Percentiles rank a stretch among this genome's conserved stretches.
Evolutionary conservation across 169 alveolate species (phyloP).

Genomic region (Plasmodium vivax): DNA sequence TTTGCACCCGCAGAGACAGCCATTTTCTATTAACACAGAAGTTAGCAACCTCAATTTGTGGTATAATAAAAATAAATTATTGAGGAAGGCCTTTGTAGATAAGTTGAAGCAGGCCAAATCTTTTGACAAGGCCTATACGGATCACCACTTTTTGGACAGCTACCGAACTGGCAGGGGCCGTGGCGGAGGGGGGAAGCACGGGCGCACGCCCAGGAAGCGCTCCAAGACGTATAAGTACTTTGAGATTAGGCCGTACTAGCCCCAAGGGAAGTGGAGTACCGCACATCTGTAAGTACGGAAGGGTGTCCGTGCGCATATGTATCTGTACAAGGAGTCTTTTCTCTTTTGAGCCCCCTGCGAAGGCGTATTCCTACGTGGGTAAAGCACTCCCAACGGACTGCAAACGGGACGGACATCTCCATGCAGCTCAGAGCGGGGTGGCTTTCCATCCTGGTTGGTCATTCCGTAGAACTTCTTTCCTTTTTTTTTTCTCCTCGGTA

Average conservation of each 20-base stretch:
- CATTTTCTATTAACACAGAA: conserved; percentile 81
- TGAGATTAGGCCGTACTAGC: conserved; percentile 82
- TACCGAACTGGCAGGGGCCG: conserved; percentile 85
- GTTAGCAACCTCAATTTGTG: conserved; percentile 60
- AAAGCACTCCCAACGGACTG: background rate
- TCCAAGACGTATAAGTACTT: conserved; percentile 86
- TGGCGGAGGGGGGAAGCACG: conserved; percentile 91
- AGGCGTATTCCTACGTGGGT: background rate
- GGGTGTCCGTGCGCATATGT: background rate
- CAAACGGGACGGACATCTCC: background rate
- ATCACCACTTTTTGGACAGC: conserved; percentile 82
- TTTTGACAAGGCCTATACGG: conserved; percentile 85
- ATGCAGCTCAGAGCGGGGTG: background rate
- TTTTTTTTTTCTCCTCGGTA: background rate
- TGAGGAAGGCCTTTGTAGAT: conserved; percentile 35
- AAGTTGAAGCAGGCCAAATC: conserved; percentile 79
- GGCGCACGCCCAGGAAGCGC: conserved; percentile 83
- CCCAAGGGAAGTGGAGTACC: background rate
- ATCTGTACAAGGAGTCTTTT: too few species aligned
- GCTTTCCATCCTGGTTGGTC: background rate
- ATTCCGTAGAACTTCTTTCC: background rate
- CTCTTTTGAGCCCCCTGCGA: background rate
- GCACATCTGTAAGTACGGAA: background rate
- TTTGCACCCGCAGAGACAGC: conserved; percentile 73
- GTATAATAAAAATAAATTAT: conserved; percentile 76